Percentiles rank a stretch among this genome's conserved stretches.
phyloP scores from a whole-genome alignment of 768 basidiomycete genomes.

The Leccinellum albellum region DNA sequence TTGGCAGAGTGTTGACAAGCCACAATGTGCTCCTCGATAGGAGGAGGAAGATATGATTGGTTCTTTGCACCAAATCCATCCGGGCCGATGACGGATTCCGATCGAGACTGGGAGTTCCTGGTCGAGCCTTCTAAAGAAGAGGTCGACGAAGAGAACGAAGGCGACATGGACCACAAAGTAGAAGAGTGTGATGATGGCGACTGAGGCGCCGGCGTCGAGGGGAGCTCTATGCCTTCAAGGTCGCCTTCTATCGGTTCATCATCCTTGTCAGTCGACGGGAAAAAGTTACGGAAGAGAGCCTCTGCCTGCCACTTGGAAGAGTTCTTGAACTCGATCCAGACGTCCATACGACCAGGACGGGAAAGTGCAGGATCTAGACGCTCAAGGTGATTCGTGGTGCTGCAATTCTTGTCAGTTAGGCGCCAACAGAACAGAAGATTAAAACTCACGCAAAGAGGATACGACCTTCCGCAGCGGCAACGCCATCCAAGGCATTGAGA shows the following conservation, averaged over 20 bases:
- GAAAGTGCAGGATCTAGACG: constrained; percentile 85
- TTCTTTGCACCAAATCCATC: constrained; percentile 51
- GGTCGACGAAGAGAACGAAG: constrained; percentile 42
- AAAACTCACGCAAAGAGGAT: constrained; percentile 80
- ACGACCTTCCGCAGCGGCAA: constrained; percentile 82
- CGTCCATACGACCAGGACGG: constrained; percentile 91
- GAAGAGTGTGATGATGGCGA: constrained; percentile 46
- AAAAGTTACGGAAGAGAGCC: constrained; percentile 85
- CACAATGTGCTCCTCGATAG: constrained; percentile 55
- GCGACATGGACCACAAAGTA: constrained; percentile 42
- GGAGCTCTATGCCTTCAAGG: constrained; percentile 45
- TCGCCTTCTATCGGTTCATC: constrained; percentile 37
- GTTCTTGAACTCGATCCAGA: constrained; percentile 88
- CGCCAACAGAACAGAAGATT: background rate
- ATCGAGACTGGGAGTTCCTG: constrained; percentile 25
- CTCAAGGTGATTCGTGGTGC: constrained; percentile 90
- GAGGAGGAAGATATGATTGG: constrained; percentile 60
- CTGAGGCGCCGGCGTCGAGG: constrained; percentile 36
- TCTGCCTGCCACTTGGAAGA: constrained; percentile 84
- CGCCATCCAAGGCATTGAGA: constrained; percentile 82
- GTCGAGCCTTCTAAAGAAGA: constrained; percentile 35
- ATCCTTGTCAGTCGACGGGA: constrained; percentile 68
- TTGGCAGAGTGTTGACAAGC: constrained; percentile 60
- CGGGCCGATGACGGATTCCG: constrained; percentile 11
- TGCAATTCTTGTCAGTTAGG: constrained; percentile 25